Base-by-base conservation (phyloP, 306 rosid species). In the Vigna trinervia region DNA sequence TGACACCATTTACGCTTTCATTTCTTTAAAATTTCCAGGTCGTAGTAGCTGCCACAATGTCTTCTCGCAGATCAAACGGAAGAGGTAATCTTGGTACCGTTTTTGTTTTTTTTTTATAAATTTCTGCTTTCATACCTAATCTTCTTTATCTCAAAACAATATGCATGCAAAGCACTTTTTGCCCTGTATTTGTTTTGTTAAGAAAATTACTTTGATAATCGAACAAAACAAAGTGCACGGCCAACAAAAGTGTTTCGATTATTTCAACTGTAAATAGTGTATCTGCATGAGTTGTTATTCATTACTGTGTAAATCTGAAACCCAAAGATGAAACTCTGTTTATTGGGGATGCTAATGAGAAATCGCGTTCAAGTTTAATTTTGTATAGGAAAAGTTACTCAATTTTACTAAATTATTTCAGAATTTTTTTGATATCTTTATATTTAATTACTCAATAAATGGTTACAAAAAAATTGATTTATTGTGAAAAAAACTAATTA, bases 11-110 rank as follows among this genome's bases (percentile, higher is more conserved):
- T 7, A 52, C 0, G 7, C 22, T 53, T 19, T 3, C 3, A 53
- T 32, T 20, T 73, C 72, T 34, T 63, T 32, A 3, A 34, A 20
- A 50, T 46, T 63, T 51, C 12, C 61, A 28, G 39, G 51, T 34
- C 51, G 11, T 54, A 38, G 34, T 30, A 52, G 41, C 56, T 28
- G 32, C 52, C 68, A 8, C 20, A 41, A 68, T 81, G 77, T 67
- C 22, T 20, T 57, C 59, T 68, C 28, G 48, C 15, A 28, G 69
- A 54, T 48, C 77, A 81, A 9, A 6, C 41, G 2, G 36, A 67
- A 74, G 12, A 81, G 84, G 80, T 80, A 57, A 64, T 11, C 47
- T 57, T 54, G 34, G 17, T 6, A 41, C 2, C n/a, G 26, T 8
- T 13, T 61, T 30, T 14, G 0, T 22, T 26, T 23, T 23, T 23